Base-by-base conservation (phyloP, 768 basidiomycete genomes). In the Mycena rosella region DNA sequence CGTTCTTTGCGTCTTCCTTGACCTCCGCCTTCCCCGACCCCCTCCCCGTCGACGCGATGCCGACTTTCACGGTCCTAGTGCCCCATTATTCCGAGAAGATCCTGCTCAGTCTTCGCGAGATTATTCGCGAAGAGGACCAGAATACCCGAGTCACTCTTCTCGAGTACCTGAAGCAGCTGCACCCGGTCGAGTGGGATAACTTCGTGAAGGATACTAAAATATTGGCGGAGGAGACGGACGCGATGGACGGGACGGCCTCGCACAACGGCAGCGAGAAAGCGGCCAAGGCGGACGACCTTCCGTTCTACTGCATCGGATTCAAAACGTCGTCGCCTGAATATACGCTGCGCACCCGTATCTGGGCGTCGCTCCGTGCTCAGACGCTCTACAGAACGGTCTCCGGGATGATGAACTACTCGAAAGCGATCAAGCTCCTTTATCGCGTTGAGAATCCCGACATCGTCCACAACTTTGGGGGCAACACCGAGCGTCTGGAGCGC, bases 391-490 rank as follows among this genome's bases (percentile, higher is more conserved):
- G 98, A 69, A 99, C 98, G 14, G 96, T 99, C 22, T 99, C 98
- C 6, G 98, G 98, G 68, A 98, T 99, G 95, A 99, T 99, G 98
- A 99, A 99, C 83, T 99, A 99, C 82, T 93, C 96, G 75, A 99
- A 99, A 82, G 98, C 98, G 27, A 97, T 99, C 90, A 99, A 99
- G 80, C 87, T 99, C 40, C 88, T 99, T 22, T 99, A 99, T 79
- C 94, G 98, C 38, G 97, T 99, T 68, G 98, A 99, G 82, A 99
- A 98, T 80, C 98, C 98, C 10, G 95, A 96, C 78, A 93, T 98
- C 62, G 98, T 99, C 2, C 96, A 98, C 77, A 88, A 89, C 67
- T 97, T 98, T 80, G 96, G 94, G 44, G 96, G 97, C 6, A 98
- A 97, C 82, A 98, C 98, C 11, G 97, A 99, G 77, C 89, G 91